phyloP scores from a whole-genome alignment of 176 grass and related monocot genomes.

The Rhynchospora tenuis region DNA sequence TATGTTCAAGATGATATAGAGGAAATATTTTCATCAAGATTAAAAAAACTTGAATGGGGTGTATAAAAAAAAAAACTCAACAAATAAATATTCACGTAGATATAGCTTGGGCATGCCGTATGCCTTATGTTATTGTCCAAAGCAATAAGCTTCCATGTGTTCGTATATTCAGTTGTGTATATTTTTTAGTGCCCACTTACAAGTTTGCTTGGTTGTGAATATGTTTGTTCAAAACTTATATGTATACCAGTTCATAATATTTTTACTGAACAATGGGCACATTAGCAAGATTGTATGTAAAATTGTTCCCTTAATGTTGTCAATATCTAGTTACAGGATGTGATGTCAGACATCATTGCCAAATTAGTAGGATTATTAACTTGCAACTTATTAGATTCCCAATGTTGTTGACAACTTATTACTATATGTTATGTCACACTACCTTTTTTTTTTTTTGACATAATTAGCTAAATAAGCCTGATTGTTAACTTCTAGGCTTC shows the following conservation, averaged over 20 bases:
- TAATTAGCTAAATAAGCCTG: neutral
- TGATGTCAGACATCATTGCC: neutral
- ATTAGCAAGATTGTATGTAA: too few relatives aligned
- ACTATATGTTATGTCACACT: neutral
- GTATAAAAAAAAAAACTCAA: too few relatives aligned
- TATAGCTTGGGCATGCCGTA: neutral
- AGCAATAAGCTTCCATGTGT: neutral
- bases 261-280: too few relatives aligned
- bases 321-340: neutral
- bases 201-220: neutral
- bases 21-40: neutral
- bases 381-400: neutral
- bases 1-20: conserved; percentile 5
- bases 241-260: neutral
- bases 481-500: neutral
- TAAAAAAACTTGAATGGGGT: neutral
- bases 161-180: neutral
- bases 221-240: neutral
- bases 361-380: neutral
- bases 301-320: neutral
- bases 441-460: neutral
- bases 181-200: neutral
- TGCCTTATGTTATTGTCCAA: neutral
- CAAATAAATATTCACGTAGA: neutral
- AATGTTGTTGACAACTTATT: neutral